These are phyloP conservation scores for Hypsizygus marmoreus DNA, from an alignment of 768 basidiomycete species.

Conservation along the genomic window DNA sequence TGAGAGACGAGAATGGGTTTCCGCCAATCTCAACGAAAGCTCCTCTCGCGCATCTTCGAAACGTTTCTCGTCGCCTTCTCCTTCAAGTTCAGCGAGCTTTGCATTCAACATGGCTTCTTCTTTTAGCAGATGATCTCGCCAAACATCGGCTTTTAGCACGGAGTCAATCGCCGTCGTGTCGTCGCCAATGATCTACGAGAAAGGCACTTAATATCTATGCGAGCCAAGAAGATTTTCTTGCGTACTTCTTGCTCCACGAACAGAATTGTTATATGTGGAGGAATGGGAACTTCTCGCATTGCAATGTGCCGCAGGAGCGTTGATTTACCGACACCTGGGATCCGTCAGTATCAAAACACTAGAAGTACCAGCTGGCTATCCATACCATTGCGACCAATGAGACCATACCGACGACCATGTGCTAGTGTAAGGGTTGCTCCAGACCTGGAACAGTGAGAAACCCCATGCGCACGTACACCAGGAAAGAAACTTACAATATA, in stretches of 20 bases:
- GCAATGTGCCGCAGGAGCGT: constrained; percentile 94
- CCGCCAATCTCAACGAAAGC: constrained; percentile 74
- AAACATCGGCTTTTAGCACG: constrained; percentile 99
- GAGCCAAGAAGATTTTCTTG: background rate
- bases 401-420: constrained; percentile 86
- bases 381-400: constrained; percentile 85
- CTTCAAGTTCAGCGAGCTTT: constrained; percentile 70
- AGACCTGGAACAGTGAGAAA: constrained; percentile 45
- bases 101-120: constrained; percentile 81
- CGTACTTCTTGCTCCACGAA: constrained; percentile 96
- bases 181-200: constrained; percentile 80
- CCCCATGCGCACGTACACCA: constrained; percentile 2
- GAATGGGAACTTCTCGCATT: constrained; percentile 91
- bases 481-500: constrained; percentile 61
- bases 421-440: constrained; percentile 87
- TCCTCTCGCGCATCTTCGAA: constrained; percentile 88
- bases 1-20: constrained; percentile 87
- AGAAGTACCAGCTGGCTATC: constrained; percentile 8
- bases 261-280: constrained; percentile 92
- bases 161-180: constrained; percentile 91
- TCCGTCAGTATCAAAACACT: background rate
- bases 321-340: constrained; percentile 89
- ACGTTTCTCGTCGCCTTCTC: constrained; percentile 73
- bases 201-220: background rate
- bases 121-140: constrained; percentile 89